Evolutionary conservation across 2,329 filamentous ascomycete species (phyloP), one percentile per base, ranked within the genome.

Genomic region (Aspergillus bombycis): DNA sequence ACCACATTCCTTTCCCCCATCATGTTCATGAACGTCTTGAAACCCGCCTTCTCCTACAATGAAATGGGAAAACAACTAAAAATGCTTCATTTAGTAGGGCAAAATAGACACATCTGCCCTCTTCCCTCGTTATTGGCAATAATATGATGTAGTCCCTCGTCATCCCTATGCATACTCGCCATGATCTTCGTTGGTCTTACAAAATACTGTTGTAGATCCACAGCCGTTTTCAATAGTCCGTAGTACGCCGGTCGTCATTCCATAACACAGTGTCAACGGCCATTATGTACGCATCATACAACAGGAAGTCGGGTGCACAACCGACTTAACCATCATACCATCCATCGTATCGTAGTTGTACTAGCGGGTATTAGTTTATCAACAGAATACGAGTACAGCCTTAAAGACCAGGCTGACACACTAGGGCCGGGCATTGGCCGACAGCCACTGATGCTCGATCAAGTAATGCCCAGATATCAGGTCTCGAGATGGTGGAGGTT

Each of bases 1-100:
- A 60, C 66, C 57, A 67, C 62, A 62, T 52, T 56, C 59, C 32
- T 45, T 55, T 62, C 52, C 58, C 50, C 61, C 32, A 34, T 46
- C 45, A 26, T 53, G 26, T 52, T 52, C 26, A 57, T 34, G 57
- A 57, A 36, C 23, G 10, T 9, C 30, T 38, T 32, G 14, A 34
- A 34, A 54, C 52, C 52, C 32, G 52, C 52, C 52, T 54, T 32
- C 28, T 38, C n/a, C 52, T 38, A 23, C 21, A 34, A 54, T 54
- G 48, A 41, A 41, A 36, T 16, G 14, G 14, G 34, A 16, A 38
- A 38, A 38, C 16, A 38, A 38, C 12, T 34, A 9, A 14, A 46
- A 21, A 46, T 23, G 23, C 45, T 48, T 23, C 45, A 26, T 48
- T 16, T 14, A 48, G 45, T 41, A 48, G n/a, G 7, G 45, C 12